Evolutionary conservation across 306 rosid genomes (phyloP), one percentile per base, ranked within the genome.

Genomic region (Lagenaria siceraria): DNA sequence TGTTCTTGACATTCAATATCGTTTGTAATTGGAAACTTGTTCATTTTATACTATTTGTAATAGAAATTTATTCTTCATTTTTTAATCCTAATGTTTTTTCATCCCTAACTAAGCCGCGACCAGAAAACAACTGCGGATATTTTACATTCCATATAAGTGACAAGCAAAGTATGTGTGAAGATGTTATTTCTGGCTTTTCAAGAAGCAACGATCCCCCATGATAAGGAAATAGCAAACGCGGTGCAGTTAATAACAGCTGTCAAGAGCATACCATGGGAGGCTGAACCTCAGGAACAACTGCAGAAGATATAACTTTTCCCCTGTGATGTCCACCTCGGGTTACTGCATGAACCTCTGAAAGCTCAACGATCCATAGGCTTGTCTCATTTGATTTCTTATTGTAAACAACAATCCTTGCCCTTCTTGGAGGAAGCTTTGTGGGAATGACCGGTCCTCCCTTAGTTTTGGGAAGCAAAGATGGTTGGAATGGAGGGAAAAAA

Each of bases 271-370:
- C 98, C 98, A 93, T 91, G 74, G 96, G 93, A 82, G 98, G 98
- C 87, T 93, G 98, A 79, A 91, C 93, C 81, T 93, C 88, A 38
- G 92, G 92, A 83, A 93, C 78, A 76, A 89, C 89, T 42, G 84
- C 76, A 48, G 98, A 89, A 36, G 92, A 84, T 79, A 91, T 84
- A 24, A 93, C 97, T 93, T 91, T 91, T 76, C 98, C 97, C 51
- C 96, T 87, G 78, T 93, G 98, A 87, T 89, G 97, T 68, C 98
- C 96, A 74, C 97, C 97, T 53, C 97, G 89, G 81, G 98, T 91
- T 78, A 86, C 97, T 46, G 98, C 98, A 85, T 93, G 98, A 22
- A 91, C 97, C 85, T 93, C 96, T 24, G 93, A 89, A 64, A 93
- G 81, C 84, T 89, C 96, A 59, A 93, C 96, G 60, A 88, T 84